Conservation (phyloP, 257 asterid species). For the Primulina huaijiensis region DNA sequence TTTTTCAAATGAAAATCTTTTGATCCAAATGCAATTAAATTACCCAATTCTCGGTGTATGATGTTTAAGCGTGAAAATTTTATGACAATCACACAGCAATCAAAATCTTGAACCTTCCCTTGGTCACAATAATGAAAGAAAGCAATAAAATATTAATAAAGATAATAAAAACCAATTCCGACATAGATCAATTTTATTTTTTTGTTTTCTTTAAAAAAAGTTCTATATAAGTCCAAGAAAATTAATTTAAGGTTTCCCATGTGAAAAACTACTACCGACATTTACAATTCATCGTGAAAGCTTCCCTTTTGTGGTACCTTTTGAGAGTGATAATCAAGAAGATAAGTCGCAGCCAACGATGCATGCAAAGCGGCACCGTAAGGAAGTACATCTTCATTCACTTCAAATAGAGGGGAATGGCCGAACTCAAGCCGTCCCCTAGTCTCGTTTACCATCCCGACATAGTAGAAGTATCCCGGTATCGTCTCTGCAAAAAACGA, state of each 20-base stretch:
- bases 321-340: slow-evolving; percentile 32
- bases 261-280: neutral
- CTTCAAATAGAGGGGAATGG: slow-evolving; percentile 48
- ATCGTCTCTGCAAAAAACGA: slow-evolving; percentile 53
- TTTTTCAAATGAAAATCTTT: too few relatives aligned
- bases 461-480: slow-evolving; percentile 51
- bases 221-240: too few relatives aligned
- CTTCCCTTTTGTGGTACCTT: slow-evolving; percentile 8
- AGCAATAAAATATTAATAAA: too few relatives aligned
- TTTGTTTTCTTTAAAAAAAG: too few relatives aligned
- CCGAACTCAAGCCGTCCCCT: slow-evolving; percentile 34
- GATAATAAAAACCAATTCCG: too few relatives aligned
- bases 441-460: slow-evolving; percentile 57
- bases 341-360: slow-evolving; percentile 45
- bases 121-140: too few relatives aligned
- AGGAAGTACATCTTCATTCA: slow-evolving; percentile 60
- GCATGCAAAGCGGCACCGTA: slow-evolving; percentile 74
- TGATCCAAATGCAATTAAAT: too few relatives aligned
- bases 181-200: too few relatives aligned
- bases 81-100: too few relatives aligned
- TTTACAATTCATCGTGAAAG: slow-evolving; percentile 45
- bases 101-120: too few relatives aligned
- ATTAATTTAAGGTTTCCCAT: neutral
- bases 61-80: too few relatives aligned
- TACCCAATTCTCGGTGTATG: too few relatives aligned